A percentile compares a stretch with the other conserved stretches of the same genome.
phyloP scores from a whole-genome alignment of 2,329 filamentous ascomycete genomes.

The Ascochyta rabiei region DNA sequence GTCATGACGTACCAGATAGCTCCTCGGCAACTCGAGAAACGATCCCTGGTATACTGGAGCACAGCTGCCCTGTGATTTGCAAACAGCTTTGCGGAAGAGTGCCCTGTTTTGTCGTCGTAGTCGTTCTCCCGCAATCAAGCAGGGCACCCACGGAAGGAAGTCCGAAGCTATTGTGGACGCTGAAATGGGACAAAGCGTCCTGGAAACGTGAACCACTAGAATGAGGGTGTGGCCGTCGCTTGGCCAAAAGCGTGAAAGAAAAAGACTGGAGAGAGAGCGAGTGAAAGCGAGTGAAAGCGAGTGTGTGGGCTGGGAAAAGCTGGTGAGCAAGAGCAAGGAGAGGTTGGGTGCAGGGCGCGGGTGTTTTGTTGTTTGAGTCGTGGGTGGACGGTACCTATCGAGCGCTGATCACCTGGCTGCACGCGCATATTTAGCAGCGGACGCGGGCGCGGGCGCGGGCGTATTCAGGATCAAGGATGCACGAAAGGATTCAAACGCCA shows the following conservation, averaged over 20 bases:
- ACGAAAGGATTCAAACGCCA: background rate
- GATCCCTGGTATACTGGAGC: constrained; percentile 6
- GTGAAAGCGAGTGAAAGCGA: constrained; percentile 33
- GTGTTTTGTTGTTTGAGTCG: constrained; percentile 29
- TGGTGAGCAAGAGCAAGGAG: constrained; percentile 22
- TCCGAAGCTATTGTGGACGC: constrained; percentile 17
- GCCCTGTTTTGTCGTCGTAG: constrained; percentile 14
- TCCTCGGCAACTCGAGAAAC: background rate
- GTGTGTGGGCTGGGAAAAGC: constrained; percentile 22
- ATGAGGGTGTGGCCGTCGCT: constrained; percentile 8
- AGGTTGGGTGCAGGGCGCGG: constrained; percentile 24
- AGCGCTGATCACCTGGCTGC: constrained; percentile 36
- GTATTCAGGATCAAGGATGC: constrained; percentile 11
- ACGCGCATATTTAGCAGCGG: constrained; percentile 35
- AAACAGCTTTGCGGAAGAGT: constrained; percentile 18
- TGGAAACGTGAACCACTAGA: constrained; percentile 4
- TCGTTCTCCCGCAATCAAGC: constrained; percentile 20
- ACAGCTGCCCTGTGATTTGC: constrained; percentile 18
- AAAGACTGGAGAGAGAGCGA: constrained; percentile 16
- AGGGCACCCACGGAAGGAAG: constrained; percentile 18
- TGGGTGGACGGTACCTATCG: constrained; percentile 10
- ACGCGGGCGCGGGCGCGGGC: constrained; percentile 1
- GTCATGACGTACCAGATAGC: constrained; percentile 13
- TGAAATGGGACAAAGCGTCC: constrained; percentile 2
- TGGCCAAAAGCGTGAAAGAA: constrained; percentile 18